Evolutionary conservation across 257 asterid species (phyloP), one percentile per base, ranked within the genome.

Genomic region (Coffea canephora): DNA sequence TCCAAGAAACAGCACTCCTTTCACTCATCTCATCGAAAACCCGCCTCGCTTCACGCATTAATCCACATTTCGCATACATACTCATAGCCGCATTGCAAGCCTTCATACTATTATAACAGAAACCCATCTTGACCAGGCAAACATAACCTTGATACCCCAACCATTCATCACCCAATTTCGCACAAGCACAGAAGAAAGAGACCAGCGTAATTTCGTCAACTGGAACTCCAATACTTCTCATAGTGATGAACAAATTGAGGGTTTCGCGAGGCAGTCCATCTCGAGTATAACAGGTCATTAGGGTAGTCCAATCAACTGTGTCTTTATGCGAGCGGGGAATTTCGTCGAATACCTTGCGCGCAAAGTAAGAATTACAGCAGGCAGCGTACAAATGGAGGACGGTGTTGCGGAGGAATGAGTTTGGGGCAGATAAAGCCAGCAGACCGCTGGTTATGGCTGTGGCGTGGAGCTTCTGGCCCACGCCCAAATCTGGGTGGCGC

Each of bases 1-100:
- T 92, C 98, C 98, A 92, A 15, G 98, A 92, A 85, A 91, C 91
- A 36, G 89, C 85, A 82, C 88, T 90, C 81, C 88, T 87, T 14
- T 65, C 92, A n/a, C 68, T 75, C 91, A 86, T 89, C 85, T 89
- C 95, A 27, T 79, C 74, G 64, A 94, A 94, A 87, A 92, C 1
- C 79, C 55, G 84, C 79, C 69, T 86, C 23, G 91, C 94, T 41
- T 87, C 80, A 45, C 57, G 71, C 73, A 89, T 76, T 9, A 91
- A 49, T 59, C 95, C 93, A 55, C 93, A 89, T 79, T 92, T 94
- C 11, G 85, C 97, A 50, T 89, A 89, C 95, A 92, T 89, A 85
- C 90, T 88, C 94, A 92, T 89, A 64, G 84, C 90, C 52, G 97
- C 84, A 75, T 94, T 92, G 84, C 86, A 82, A 16, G 92, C 86